phyloP scores from a whole-genome alignment of 2,329 filamentous ascomycete genomes.

The Colletotrichum brevisporum region DNA sequence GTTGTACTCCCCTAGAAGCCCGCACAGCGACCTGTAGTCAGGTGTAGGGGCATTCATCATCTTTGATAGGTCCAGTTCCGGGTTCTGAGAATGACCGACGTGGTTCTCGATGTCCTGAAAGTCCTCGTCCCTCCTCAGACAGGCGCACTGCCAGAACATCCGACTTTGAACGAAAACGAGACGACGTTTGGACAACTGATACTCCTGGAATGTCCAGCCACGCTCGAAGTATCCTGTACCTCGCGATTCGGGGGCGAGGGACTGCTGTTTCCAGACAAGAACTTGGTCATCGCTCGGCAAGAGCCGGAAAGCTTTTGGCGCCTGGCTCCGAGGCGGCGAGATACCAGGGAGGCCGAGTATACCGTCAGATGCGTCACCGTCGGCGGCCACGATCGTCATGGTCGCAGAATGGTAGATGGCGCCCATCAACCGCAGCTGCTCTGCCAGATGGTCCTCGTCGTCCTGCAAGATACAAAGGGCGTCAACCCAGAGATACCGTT shows the following conservation, averaged over 20 bases:
- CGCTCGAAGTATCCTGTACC: background rate
- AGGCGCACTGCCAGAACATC: slow-evolving; percentile 4
- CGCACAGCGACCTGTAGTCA: background rate
- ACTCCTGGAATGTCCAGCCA: slow-evolving; percentile 21
- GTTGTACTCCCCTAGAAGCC: slow-evolving; percentile 46
- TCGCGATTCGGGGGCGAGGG: background rate
- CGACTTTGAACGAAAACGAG: background rate
- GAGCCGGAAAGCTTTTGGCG: background rate
- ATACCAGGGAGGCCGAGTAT: background rate
- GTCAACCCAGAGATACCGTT: slow-evolving; percentile 14
- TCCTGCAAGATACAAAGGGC: slow-evolving; percentile 5
- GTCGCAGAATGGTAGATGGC: background rate
- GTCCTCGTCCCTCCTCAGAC: background rate
- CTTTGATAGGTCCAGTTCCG: background rate
- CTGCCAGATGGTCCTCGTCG: background rate
- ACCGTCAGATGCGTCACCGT: background rate
- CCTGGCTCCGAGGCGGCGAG: background rate
- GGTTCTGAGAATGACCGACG: background rate
- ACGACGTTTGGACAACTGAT: background rate
- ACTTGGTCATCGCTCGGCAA: background rate
- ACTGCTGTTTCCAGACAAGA: background rate
- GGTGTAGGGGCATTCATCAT: background rate
- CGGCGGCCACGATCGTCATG: background rate
- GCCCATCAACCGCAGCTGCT: background rate
- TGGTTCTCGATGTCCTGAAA: background rate